phyloP scores from a whole-genome alignment of 306 rosid genomes.

The Prunus mume region DNA sequence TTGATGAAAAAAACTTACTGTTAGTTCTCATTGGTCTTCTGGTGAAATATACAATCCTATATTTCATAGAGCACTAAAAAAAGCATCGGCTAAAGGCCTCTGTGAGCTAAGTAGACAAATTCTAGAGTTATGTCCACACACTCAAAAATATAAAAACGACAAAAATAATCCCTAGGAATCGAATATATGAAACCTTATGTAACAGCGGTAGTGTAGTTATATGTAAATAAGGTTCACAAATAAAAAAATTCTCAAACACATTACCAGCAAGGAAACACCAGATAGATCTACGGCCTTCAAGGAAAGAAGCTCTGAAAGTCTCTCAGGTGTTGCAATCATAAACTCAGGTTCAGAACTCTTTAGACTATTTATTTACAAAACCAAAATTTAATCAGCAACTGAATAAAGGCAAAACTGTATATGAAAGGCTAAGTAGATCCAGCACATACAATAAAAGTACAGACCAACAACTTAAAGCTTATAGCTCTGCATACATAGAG shows the following conservation, averaged over 20 bases:
- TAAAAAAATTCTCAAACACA: neutral
- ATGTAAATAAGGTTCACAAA: neutral
- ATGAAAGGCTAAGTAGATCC: neutral
- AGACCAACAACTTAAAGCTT: constrained; percentile 3
- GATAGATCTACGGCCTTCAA: constrained; percentile 83
- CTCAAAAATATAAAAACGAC: neutral
- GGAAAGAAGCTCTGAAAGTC: constrained; percentile 86
- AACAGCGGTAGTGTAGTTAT: neutral
- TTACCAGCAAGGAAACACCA: constrained; percentile 79
- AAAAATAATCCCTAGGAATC: neutral
- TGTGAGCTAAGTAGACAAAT: neutral
- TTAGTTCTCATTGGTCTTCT: neutral
- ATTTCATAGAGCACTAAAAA: neutral
- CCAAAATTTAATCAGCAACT: constrained; percentile 27
- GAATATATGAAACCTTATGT: neutral
- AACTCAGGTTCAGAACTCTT: constrained; percentile 92
- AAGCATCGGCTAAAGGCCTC: neutral
- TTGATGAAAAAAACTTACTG: neutral
- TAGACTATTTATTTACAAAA: constrained; percentile 50
- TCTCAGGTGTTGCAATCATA: constrained; percentile 90
- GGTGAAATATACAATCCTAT: neutral
- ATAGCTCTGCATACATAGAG: neutral
- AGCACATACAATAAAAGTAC: neutral
- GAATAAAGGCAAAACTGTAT: neutral
- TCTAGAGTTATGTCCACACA: neutral